Evolutionary conservation across 805 yeast species (phyloP).

Genomic region (Ogataea polymorpha): DNA sequence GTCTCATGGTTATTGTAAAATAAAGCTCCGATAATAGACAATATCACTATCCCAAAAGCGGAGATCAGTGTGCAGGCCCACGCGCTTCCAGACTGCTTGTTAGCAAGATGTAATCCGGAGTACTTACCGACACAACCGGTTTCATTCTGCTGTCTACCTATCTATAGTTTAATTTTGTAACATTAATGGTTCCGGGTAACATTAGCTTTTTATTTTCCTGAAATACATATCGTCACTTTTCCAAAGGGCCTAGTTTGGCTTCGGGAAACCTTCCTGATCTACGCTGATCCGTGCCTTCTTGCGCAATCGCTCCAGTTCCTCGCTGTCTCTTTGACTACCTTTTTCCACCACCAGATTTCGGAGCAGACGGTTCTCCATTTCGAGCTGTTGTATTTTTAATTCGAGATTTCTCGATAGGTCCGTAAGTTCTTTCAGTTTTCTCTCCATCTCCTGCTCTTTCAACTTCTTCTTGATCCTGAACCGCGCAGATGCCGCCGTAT

Average conservation of each 20-base stretch:
- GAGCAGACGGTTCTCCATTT: conserved; percentile 88
- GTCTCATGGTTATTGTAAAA: conserved; percentile 82
- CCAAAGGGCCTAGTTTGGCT: background rate
- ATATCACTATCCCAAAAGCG: conserved; percentile 85
- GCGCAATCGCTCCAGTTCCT: conserved; percentile 50
- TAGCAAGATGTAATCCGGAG: background rate
- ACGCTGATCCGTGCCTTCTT: conserved; percentile 41
- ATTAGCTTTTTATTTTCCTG: background rate
- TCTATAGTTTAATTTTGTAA: background rate
- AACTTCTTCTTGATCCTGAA: conserved; percentile 89
- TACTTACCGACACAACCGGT: conserved; percentile 34
- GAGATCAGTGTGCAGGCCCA: conserved; percentile 94
- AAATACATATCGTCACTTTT: background rate
- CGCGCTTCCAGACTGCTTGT: conserved; percentile 68
- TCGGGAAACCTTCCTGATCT: conserved; percentile 14
- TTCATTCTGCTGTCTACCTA: conserved; percentile 21
- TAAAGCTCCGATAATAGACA: conserved; percentile 78
- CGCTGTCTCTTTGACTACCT: conserved; percentile 53
- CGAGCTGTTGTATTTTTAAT: conserved; percentile 73
- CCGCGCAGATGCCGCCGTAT: conserved; percentile 93
- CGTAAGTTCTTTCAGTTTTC: conserved; percentile 66
- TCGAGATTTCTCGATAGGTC: conserved; percentile 66
- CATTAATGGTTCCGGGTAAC: conserved; percentile 10
- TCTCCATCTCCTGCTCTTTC: conserved; percentile 89
- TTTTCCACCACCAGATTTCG: conserved; percentile 82